phyloP scores from a whole-genome alignment of 2,329 filamentous ascomycete genomes.

The Phaeoacremonium minimum region DNA sequence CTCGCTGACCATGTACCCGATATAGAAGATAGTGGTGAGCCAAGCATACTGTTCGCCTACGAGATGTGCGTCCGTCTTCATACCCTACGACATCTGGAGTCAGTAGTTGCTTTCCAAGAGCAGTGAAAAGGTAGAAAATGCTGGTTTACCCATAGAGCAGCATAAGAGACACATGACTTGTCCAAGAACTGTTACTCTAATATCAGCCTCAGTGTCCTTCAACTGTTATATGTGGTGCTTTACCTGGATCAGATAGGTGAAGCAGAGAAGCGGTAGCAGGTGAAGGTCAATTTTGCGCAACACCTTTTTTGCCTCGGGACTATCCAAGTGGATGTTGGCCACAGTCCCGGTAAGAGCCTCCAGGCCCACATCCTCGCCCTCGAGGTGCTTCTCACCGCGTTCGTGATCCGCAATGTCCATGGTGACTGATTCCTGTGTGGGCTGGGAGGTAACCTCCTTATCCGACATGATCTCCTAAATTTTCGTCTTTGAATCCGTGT shows the following conservation, averaged over 20 bases:
- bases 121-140: conserved; percentile 49
- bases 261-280: conserved; percentile 2
- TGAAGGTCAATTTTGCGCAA: conserved; percentile 3
- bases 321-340: not conserved
- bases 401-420: not conserved
- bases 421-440: no score
- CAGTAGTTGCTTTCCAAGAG: no score
- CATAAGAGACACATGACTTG: conserved; percentile 4
- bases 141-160: conserved; percentile 4
- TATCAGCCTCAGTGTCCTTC: not conserved
- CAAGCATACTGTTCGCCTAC: conserved; percentile 27
- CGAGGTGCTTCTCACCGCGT: not conserved
- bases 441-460: no score
- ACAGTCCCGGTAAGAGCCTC: not conserved
- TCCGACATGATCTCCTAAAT: no score
- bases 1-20: conserved; percentile 24
- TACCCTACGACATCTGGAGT: no score
- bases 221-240: not conserved
- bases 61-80: conserved; percentile 9
- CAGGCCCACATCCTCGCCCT: not conserved
- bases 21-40: conserved; percentile 25
- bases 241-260: conserved; percentile 3
- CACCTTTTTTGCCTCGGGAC: not conserved
- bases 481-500: no score
- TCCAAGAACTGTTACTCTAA: conserved; percentile 3